phyloP scores from a whole-genome alignment of 2,329 filamentous ascomycete genomes.

The Paecilomyces niveus region DNA sequence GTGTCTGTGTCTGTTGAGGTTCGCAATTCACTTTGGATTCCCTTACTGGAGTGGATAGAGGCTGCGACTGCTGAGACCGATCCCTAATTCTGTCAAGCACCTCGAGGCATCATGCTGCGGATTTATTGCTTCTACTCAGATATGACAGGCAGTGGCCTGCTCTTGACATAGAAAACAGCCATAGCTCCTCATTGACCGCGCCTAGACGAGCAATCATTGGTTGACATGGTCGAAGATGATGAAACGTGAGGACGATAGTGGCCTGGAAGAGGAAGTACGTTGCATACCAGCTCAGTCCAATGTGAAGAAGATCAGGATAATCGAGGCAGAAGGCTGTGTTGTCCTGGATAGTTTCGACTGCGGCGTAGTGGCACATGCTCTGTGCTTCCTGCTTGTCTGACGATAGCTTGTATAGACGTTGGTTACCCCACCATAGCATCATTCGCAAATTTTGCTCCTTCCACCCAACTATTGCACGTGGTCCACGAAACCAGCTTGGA shows the following conservation, averaged over 20 bases:
- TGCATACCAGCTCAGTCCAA: conserved; percentile 15
- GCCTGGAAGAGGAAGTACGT: conserved; percentile 19
- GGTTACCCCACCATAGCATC: conserved; percentile 15
- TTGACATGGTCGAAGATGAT: not conserved
- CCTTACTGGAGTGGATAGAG: not conserved
- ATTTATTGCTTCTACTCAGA: not conserved
- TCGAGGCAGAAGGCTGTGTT: conserved; percentile 10
- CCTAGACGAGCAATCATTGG: too few relatives aligned
- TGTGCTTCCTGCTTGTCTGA: conserved; percentile 10
- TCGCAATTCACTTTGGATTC: not conserved
- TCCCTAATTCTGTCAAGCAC: not conserved
- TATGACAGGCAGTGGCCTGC: not conserved
- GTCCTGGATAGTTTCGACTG: conserved; percentile 12
- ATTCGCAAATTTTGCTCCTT: conserved; percentile 18
- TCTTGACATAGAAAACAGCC: not conserved
- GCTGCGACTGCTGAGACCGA: not conserved
- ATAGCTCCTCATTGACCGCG: not conserved
- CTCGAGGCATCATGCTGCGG: not conserved
- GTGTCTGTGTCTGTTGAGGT: not conserved
- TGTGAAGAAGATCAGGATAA: conserved; percentile 7
- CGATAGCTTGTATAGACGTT: conserved; percentile 3
- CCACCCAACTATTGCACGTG: conserved; percentile 12
- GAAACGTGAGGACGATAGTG: not conserved
- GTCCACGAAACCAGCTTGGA: conserved; percentile 13
- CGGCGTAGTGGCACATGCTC: conserved; percentile 11